Evolutionary conservation across 129 eudicot genomes (phyloP), one percentile per base, ranked within the genome.

Genomic region (Flaveria linearis): DNA sequence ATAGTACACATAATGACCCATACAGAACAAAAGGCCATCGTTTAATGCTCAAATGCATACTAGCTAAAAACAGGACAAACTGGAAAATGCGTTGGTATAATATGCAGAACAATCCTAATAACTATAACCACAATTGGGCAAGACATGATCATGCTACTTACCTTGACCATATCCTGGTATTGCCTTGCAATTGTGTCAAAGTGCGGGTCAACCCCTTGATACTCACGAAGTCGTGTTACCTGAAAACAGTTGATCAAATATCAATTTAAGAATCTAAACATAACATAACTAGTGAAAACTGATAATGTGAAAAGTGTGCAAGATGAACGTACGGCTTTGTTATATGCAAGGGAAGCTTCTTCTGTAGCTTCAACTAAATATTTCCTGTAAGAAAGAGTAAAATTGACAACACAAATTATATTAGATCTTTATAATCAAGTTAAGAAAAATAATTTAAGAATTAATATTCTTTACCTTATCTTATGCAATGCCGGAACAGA

Each of bases 141-240:
- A 69, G 63, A 76, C 25, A 64, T 6, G 43, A 51, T 49, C 51
- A 64, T 23, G 67, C 55, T 57, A 76, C 15, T 68, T 76, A 91
- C 99, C 99, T 89, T 83, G 1, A 91, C 97, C 53, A 91, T 86
- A 56, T 94, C 99, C 52, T 91, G 97, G 87, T 94, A 94, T 78
- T 94, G 96, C 86, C 93, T 86, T 7, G 99, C 96, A 81, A 94
- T 91, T 51, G 84, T 82, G 82, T 94, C 99, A 52, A 94, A 94
- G 76, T 94, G 97, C 4, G 96, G 96, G 83, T 94, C 99, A 45
- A 94, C 99, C n/a, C 99, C 99, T 86, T 89, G 96, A 82, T 94
- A 94, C 73, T 94, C 99, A 15, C 92, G 90, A 72, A 94, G 96
- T 49, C 97, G 97, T n/a, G 99, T 89, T 33, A 91, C 93, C 97